Evolutionary conservation across 2,329 filamentous ascomycete genomes (phyloP), one percentile per base, ranked within the genome.

Genomic region (Clonostachys rhizophaga): DNA sequence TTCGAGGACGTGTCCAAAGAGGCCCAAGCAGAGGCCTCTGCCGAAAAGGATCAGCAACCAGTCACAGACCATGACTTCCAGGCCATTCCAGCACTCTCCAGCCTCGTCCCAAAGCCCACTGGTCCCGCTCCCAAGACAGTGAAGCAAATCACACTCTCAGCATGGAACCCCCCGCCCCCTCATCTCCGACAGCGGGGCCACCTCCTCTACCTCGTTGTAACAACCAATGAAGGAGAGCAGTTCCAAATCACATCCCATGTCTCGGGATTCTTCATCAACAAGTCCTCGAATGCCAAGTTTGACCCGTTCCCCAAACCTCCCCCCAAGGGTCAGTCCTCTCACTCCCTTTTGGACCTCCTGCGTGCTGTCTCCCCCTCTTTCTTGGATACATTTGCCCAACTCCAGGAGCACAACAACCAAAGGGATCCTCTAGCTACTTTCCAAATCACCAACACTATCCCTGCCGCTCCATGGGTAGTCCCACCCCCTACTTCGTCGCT

Each of bases 261-360:
- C 44, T 91, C 91, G 13, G 94, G 94, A 17, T 99, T 99, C 75
- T 99, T 86, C 66, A 87, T 97, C 60, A 99, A 96, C 78, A 96
- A 91, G 68, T 96, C 89, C 33, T 94, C 90, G 46, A 96, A 94
- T 69, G 82, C 81, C 70, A 96, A 94, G 69, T 99, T 99, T 59
- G 94, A 97, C 65, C 94, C 94, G 10, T 85, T 83, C 55, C 91
- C 91, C 7, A 83, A 87, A 53, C 76, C 83, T 35, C 78, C 86
- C 14, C 88, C 91, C 24, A 96, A 96, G 72, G 83, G 82, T 36
- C 78, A 82, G 56, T 79, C 83, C 16, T 84, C 91, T 3, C 94
- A 97, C 70, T 99, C 94, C 11, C 78, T 99, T 43, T 78, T 97
- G 51, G 84, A 80, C 30, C 74, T 99, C 47, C 81, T 99, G 49